Percentiles rank a stretch among this genome's conserved stretches.
Conservation (phyloP, 148 eudicot species). For the Selenicereus undatus region DNA sequence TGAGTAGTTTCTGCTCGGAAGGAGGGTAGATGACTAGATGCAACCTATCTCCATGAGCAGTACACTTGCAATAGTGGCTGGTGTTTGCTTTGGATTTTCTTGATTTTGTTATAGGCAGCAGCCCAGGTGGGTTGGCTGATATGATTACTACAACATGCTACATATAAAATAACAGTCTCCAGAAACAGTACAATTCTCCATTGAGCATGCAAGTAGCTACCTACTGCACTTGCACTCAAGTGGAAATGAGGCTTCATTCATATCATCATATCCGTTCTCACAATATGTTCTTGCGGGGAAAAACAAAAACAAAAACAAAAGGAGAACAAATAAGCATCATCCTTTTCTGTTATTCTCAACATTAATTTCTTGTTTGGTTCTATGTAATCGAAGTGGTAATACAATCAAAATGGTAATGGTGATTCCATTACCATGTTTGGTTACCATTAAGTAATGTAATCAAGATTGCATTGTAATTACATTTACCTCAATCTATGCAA, state of each 20-base stretch:
- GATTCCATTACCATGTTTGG: too few species aligned
- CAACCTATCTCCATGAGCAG: neutral
- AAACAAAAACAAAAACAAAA: neutral
- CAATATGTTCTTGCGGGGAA: neutral
- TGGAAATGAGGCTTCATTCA: neutral
- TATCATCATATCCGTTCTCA: neutral
- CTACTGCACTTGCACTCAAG: neutral
- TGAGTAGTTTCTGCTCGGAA: neutral
- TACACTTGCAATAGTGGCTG: neutral
- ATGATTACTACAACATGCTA: neutral
- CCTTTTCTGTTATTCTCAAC: neutral
- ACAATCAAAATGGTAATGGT: too few species aligned
- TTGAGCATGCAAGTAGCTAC: neutral
- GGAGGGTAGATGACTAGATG: neutral
- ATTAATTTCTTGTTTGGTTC: too few species aligned
- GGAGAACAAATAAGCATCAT: neutral
- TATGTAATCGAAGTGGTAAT: too few species aligned
- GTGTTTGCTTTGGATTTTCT: neutral
- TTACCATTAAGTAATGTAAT: too few species aligned
- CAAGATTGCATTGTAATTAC: too few species aligned
- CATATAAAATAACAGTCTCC: too few species aligned
- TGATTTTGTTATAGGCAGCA: neutral
- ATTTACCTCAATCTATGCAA: too few species aligned
- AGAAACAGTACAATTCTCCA: neutral
- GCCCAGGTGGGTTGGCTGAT: neutral